phyloP scores from a whole-genome alignment of 805 yeast species.

The Monosporozyma servazzii region DNA sequence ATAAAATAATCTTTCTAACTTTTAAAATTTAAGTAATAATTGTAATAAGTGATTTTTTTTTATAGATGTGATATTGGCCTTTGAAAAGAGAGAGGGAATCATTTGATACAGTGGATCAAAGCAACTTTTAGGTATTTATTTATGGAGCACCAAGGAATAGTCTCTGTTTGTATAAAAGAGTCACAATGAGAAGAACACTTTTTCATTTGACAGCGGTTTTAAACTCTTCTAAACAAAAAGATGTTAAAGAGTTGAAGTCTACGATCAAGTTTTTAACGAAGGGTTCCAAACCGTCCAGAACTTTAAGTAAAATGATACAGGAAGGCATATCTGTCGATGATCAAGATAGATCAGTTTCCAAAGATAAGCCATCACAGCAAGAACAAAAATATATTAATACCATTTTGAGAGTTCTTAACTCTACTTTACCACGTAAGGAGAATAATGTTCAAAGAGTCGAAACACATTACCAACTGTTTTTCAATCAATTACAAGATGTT shows the following conservation, averaged over 20 bases:
- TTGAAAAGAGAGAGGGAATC: neutral
- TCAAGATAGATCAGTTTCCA: neutral
- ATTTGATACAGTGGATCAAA: too few species aligned
- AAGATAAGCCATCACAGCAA: neutral
- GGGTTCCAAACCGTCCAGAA: constrained; percentile 8
- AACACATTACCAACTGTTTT: constrained; percentile 23
- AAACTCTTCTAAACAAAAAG: constrained; percentile 8
- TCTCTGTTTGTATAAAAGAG: neutral
- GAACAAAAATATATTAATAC: constrained; percentile 19
- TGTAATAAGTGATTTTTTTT: too few species aligned
- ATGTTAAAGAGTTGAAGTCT: constrained; percentile 17
- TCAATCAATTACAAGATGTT: constrained; percentile 13
- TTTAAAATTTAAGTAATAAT: too few species aligned
- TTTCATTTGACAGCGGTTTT: constrained; percentile 13
- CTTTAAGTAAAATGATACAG: constrained; percentile 4
- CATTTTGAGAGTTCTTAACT: constrained; percentile 21
- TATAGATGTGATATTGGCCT: neutral
- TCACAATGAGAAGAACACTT: constrained; percentile 14
- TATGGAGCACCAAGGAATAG: neutral
- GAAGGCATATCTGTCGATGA: constrained; percentile 2
- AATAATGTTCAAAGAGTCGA: constrained; percentile 16
- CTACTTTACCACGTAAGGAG: constrained; percentile 21
- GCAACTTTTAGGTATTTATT: neutral
- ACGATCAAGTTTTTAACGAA: constrained; percentile 21
- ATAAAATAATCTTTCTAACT: too few species aligned